Evolutionary conservation across 1,284 basidiomycete species (phyloP), one percentile per base, ranked within the genome.

Genomic region (Ceratobasidium sp.): DNA sequence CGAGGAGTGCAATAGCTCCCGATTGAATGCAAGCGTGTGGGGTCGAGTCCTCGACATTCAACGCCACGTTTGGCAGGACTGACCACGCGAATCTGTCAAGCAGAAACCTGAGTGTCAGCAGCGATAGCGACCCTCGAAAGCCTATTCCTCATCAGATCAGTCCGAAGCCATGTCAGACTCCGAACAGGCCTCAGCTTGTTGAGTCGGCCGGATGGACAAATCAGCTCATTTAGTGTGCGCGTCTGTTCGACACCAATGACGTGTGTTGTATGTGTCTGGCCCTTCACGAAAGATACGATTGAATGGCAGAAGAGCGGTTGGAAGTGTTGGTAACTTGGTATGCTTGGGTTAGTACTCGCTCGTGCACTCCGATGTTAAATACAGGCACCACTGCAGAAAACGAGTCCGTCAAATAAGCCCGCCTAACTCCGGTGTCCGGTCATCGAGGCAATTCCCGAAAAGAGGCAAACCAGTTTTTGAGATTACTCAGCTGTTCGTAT

Each of bases 191-290:
- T 13, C 20, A 1, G 23, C 18, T 44, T 64, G 28, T 44, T 51
- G n/a, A n/a, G n/a, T 60, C 56, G 56, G 56, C 61, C 7, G n/a
- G n/a, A 9, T 5, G 1, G 18, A 33, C 61, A 64, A 64, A 64
- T 64, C 20, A 23, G 20, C 7, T 13, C 23, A 9, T n/a, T 64
- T 64, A 12, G 20, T 40, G 44, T 42, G 61, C 40, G 40, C 42
- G 40, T 64, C 61, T 64, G 61, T 64, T 64, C 44, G 61, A 64
- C 61, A 44, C 13, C 3, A 4, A 64, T 64, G 61, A 64, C 61
- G 61, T 64, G 18, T 20, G 20, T 20, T 39, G 33, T 6, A 15
- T 18, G 15, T 4, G 23, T 7, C 10, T 5, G 23, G n/a, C n/a
- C 23, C 12, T 61, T 39, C 28, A 2, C 28, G 28, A 12, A 61